Conservation (phyloP, 768 basidiomycete genomes). For the Boletellus sp. region DNA sequence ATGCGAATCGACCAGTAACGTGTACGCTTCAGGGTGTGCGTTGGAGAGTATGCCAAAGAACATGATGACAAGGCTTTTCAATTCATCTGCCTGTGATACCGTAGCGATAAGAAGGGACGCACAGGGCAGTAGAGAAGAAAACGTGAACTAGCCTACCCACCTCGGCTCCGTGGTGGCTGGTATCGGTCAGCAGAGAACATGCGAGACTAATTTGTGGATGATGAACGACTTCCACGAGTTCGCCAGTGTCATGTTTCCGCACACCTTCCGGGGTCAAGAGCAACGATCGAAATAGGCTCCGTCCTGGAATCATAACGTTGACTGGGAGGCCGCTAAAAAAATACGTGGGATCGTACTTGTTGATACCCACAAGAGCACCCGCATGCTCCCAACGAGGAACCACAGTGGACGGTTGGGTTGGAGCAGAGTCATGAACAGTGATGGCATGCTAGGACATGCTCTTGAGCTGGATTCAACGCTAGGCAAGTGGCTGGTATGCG, state of each 20-base stretch:
- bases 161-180: conserved; percentile 36
- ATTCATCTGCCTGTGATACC: conserved; percentile 31
- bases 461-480: conserved; percentile 32
- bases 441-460: conserved; percentile 36
- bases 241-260: conserved; percentile 13
- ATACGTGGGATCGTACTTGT: conserved; percentile 32
- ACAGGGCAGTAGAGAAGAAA: too few species aligned
- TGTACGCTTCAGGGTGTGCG: conserved; percentile 37
- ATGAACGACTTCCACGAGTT: conserved; percentile 26
- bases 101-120: conserved; percentile 3
- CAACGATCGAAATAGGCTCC: conserved; percentile 39
- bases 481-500: background rate
- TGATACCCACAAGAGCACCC: conserved; percentile 52
- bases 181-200: conserved; percentile 48
- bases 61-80: conserved; percentile 37
- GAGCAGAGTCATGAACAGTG: conserved; percentile 47
- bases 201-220: conserved; percentile 46
- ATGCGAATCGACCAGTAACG: conserved; percentile 43
- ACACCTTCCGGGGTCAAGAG: conserved; percentile 35
- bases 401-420: conserved; percentile 48
- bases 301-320: conserved; percentile 35
- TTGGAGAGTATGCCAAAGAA: conserved; percentile 40
- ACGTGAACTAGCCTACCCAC: conserved; percentile 35
- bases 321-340: conserved; percentile 2
- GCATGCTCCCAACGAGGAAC: conserved; percentile 46